Evolutionary conservation across 768 basidiomycete genomes (phyloP), one percentile per base, ranked within the genome.

Genomic region (Tephrocybe sp.): DNA sequence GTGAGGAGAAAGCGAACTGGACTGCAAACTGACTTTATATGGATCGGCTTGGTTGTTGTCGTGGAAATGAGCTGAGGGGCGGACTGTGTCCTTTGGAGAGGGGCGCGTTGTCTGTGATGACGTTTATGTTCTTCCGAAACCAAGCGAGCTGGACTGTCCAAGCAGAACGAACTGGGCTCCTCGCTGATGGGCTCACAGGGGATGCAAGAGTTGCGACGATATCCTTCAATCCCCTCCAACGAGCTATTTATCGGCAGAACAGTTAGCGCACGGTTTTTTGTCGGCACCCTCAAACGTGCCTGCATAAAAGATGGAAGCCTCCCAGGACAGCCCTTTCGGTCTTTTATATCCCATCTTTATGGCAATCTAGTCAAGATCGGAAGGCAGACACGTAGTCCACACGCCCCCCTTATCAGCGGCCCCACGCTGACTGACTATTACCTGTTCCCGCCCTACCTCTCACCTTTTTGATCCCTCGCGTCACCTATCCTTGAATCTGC

Each of bases 51-150:
- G 37, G 61, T 62, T 49, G 84, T 84, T 57, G 71, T 79, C 50
- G 83, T 83, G 48, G 82, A 84, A 65, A 86, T 77, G 64, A 81
- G 78, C 58, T 69, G 78, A 57, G 80, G 81, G 24, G 79, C 71
- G 49, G 84, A 80, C 55, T 70, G 57, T 39, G 76, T 70, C 52
- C 80, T 75, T 39, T 68, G 37, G 29, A 69, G 70, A 46, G 71
- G 65, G 16, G 70, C 57, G 44, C 75, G 74, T 41, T 77, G 76
- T 61, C 71, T 76, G 73, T 84, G 83, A 71, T 83, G 83, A 70
- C 84, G 82, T 71, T 82, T 76, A 50, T 58, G 52, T 56, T 57
- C 56, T 57, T 60, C 52, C 42, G 49, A 37, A 62, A 62, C 62
- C 60, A 57, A 63, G 46, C 39, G 50, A 54, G 42, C 56, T 56